Conservation (phyloP, 2,329 filamentous ascomycete genomes). For the Penicillium sp. region DNA sequence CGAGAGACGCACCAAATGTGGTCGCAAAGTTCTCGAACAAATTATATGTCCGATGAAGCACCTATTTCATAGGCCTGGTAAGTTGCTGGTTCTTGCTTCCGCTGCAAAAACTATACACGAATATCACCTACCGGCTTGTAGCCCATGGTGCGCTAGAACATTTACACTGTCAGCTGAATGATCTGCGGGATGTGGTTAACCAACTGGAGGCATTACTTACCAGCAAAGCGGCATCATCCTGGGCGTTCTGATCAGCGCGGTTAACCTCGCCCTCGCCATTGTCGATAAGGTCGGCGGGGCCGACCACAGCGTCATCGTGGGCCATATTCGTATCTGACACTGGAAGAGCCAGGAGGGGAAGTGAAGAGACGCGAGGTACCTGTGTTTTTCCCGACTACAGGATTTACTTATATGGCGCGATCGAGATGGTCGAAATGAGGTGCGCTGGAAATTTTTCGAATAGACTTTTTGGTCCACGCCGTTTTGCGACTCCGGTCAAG, state of each 20-base stretch:
- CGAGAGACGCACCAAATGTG: constrained; percentile 49
- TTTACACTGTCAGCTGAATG: constrained; percentile 15
- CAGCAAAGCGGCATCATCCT: constrained; percentile 39
- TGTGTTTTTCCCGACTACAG: too few relatives aligned
- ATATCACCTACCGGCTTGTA: constrained; percentile 52
- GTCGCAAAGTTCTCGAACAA: constrained; percentile 59
- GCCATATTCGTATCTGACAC: constrained; percentile 13
- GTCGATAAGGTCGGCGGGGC: constrained; percentile 21
- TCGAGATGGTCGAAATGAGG: not conserved
- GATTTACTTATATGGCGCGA: not conserved
- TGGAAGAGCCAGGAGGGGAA: not conserved
- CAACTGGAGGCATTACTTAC: constrained; percentile 23
- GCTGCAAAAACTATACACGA: not conserved
- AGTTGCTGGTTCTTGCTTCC: constrained; percentile 1
- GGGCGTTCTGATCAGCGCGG: constrained; percentile 26
- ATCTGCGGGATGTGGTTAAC: not conserved
- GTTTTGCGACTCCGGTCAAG: constrained; percentile 13
- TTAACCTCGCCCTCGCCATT: constrained; percentile 24
- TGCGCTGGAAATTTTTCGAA: constrained; percentile 4
- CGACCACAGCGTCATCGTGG: constrained; percentile 22
- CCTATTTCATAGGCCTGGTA: constrained; percentile 35
- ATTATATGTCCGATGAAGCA: constrained; percentile 56
- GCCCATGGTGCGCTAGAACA: constrained; percentile 47
- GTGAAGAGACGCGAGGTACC: not conserved
- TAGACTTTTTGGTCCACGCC: constrained; percentile 13